Conservation (phyloP, 2,329 filamentous ascomycete genomes). For the Nemania sp. region DNA sequence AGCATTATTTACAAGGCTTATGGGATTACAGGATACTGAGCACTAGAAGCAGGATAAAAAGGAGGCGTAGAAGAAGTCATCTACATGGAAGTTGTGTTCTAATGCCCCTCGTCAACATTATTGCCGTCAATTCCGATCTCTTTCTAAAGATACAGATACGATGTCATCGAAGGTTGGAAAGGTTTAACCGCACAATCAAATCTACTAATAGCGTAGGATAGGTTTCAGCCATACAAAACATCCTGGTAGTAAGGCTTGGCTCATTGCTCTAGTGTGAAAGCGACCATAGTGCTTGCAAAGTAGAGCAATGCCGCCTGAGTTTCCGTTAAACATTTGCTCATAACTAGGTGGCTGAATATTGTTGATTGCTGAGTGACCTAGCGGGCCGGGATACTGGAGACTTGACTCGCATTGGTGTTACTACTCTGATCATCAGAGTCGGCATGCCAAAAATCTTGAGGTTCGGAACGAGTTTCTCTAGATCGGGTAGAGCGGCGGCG, state of each 20-base stretch:
- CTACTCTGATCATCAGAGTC: constrained; percentile 44
- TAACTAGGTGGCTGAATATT: neutral
- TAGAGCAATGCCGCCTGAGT: neutral
- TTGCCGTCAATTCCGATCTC: neutral
- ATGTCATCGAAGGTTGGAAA: neutral
- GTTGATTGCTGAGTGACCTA: constrained; percentile 13
- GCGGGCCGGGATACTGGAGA: constrained; percentile 49
- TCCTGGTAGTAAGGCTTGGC: neutral
- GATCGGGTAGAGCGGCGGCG: constrained; percentile 11
- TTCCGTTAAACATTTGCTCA: neutral
- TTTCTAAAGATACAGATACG: too few relatives aligned
- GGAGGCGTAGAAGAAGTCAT: neutral
- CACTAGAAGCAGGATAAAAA: too few relatives aligned
- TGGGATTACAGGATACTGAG: too few relatives aligned
- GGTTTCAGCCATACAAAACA: neutral
- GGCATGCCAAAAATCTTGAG: neutral
- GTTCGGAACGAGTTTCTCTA: constrained; percentile 9
- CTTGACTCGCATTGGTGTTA: constrained; percentile 51
- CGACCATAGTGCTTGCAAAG: neutral
- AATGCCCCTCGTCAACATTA: neutral
- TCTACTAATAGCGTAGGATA: neutral
- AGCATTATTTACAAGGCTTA: too few relatives aligned
- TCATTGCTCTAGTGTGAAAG: neutral
- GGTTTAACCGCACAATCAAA: neutral
- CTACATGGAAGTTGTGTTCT: neutral